These are phyloP conservation scores for Pseudomonodictys pantanalensis DNA, from an alignment of 495 filamentous ascomycete species.

Conservation along the genomic window DNA sequence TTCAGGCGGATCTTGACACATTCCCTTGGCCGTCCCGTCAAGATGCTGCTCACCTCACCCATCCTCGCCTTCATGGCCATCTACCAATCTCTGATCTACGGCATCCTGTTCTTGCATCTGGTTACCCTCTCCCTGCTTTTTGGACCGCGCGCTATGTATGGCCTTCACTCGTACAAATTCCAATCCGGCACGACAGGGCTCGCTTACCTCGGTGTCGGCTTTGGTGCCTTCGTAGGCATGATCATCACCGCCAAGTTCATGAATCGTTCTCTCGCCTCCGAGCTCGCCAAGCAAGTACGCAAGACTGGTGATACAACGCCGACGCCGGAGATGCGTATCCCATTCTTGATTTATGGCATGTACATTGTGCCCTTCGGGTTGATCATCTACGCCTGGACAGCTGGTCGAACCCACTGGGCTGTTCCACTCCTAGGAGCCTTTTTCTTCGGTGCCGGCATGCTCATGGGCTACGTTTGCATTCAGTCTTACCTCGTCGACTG, in stretches of 20 bases:
- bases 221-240: slow-evolving; percentile 8
- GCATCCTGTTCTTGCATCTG: slow-evolving; percentile 9
- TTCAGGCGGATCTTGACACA: slow-evolving; percentile 16
- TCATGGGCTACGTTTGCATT: slow-evolving; percentile 33
- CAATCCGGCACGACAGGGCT: slow-evolving; percentile 3
- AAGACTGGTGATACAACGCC: slow-evolving; percentile 9
- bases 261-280: background rate
- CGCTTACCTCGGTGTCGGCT: slow-evolving; percentile 7
- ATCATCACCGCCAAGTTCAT: slow-evolving; percentile 1
- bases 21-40: slow-evolving; percentile 47
- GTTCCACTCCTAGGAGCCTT: slow-evolving; percentile 30
- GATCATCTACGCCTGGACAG: slow-evolving; percentile 36
- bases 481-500: slow-evolving; percentile 41
- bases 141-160: background rate
- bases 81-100: slow-evolving; percentile 51
- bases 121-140: slow-evolving; percentile 4
- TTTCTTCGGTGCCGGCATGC: slow-evolving; percentile 53
- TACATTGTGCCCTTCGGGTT: slow-evolving; percentile 2
- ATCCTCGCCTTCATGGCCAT: slow-evolving; percentile 45
- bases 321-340: slow-evolving; percentile 34
- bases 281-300: background rate
- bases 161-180: slow-evolving; percentile 1
- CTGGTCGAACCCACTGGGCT: slow-evolving; percentile 33
- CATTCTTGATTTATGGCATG: background rate
- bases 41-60: slow-evolving; percentile 53